A percentile compares a stretch with the other conserved stretches of the same genome.
Evolutionary conservation across 2,329 filamentous ascomycete genomes (phyloP).

Genomic region (Claviceps sp.): DNA sequence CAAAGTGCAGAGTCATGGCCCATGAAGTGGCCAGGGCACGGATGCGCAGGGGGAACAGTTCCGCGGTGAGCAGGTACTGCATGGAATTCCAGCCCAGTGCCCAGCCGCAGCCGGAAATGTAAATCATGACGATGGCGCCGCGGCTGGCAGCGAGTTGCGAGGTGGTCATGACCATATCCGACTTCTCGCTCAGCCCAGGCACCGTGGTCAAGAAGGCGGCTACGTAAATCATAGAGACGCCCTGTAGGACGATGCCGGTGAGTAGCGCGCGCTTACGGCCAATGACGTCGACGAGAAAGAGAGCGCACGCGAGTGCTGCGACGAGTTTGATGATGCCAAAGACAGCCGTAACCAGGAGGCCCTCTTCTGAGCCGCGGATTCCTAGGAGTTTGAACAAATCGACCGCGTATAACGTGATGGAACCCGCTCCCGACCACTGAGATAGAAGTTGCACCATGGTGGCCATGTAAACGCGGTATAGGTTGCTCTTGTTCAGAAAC

Average conservation of each 20-base stretch:
- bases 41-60: constrained; percentile 64
- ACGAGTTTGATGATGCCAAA: constrained; percentile 65
- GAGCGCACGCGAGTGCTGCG: constrained; percentile 52
- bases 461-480: constrained; percentile 59
- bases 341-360: constrained; percentile 59
- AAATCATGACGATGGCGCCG: constrained; percentile 62
- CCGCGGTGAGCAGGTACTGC: constrained; percentile 67
- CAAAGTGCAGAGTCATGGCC: constrained; percentile 69
- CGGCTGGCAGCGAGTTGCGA: constrained; percentile 43
- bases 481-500: constrained; percentile 52
- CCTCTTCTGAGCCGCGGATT: constrained; percentile 52
- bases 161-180: constrained; percentile 32
- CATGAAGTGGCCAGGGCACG: constrained; percentile 57
- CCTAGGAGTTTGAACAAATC: constrained; percentile 63
- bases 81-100: constrained; percentile 62
- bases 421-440: constrained; percentile 62
- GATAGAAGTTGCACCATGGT: constrained; percentile 56
- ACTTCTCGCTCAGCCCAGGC: constrained; percentile 39
- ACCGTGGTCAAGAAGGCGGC: constrained; percentile 49
- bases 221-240: constrained; percentile 48
- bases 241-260: constrained; percentile 46
- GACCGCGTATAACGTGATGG: constrained; percentile 64
- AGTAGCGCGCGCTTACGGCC: constrained; percentile 58
- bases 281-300: constrained; percentile 69
- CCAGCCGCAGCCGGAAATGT: constrained; percentile 55